Evolutionary conservation across 257 asterid genomes (phyloP).

Genomic region (Ajuga chamaepitys): DNA sequence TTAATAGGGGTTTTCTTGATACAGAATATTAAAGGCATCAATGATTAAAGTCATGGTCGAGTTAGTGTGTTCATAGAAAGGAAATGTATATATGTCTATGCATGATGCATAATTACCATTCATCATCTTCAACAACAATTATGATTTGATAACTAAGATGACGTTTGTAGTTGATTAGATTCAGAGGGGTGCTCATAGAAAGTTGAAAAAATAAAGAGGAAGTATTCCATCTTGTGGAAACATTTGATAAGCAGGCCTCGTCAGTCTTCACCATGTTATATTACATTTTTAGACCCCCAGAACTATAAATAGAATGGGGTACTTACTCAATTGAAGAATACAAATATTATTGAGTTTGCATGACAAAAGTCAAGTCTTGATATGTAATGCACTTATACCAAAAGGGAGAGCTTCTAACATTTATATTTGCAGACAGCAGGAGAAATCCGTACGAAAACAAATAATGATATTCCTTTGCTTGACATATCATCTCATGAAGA

Average conservation of each 20-base stretch:
- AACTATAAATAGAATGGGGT: neutral
- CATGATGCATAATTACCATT: no score
- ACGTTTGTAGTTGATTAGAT: neutral
- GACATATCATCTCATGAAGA: slow-evolving; percentile 1
- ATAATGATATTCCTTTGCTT: neutral
- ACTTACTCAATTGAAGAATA: neutral
- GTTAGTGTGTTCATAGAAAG: no score
- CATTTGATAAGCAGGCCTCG: neutral
- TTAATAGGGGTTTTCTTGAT: neutral
- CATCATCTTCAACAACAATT: no score
- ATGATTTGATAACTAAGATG: neutral
- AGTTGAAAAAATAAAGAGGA: neutral
- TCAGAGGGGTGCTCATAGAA: neutral
- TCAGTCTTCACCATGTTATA: neutral
- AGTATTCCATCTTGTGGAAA: neutral
- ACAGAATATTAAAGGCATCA: neutral
- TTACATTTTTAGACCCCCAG: neutral
- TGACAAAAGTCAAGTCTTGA: neutral
- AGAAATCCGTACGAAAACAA: neutral
- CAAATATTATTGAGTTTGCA: neutral
- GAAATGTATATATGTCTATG: no score
- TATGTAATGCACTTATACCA: neutral
- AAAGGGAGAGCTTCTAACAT: neutral
- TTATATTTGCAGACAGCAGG: neutral
- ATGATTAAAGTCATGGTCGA: no score